phyloP scores from a whole-genome alignment of 208 protist genomes.

The Trypanosoma caninum region DNA sequence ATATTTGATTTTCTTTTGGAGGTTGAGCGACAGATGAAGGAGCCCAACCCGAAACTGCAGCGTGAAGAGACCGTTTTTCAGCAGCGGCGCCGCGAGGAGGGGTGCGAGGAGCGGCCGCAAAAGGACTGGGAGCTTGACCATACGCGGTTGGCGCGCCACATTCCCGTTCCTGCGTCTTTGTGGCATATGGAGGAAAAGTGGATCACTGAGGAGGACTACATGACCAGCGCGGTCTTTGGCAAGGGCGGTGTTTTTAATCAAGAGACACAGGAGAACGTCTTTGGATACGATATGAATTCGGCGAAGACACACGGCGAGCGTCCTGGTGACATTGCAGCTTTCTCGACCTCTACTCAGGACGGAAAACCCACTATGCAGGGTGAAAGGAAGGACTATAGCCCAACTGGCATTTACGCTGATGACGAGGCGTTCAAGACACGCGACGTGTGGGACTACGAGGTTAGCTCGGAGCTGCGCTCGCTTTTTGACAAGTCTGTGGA shows the following conservation, averaged over 20 bases:
- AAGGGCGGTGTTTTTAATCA: conserved; percentile 82
- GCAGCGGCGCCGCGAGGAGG: conserved; percentile 44
- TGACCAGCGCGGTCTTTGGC: conserved; percentile 77
- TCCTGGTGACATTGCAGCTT: conserved; percentile 58
- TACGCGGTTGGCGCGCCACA: conserved; percentile 76
- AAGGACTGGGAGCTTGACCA: conserved; percentile 80
- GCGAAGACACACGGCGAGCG: conserved; percentile 74
- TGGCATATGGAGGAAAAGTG: conserved; percentile 91
- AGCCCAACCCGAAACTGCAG: conserved; percentile 35
- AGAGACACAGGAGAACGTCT: conserved; percentile 79
- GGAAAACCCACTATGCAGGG: conserved; percentile 71
- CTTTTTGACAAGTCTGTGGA: conserved; percentile 69
- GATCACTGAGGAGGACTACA: conserved; percentile 88
- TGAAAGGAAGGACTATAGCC: conserved; percentile 79
- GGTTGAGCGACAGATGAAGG: conserved; percentile 90
- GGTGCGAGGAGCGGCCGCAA: conserved; percentile 7
- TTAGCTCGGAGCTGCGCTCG: conserved; percentile 69
- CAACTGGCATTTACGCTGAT: conserved; percentile 71
- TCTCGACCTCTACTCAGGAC: conserved; percentile 36
- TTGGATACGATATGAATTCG: conserved; percentile 86
- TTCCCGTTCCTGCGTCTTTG: conserved; percentile 75
- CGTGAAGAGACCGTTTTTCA: conserved; percentile 76
- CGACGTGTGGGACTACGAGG: conserved; percentile 80
- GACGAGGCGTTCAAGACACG: conserved; percentile 80
- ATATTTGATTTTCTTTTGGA: conserved; percentile 90